Percentiles rank a stretch among this genome's conserved stretches.
phyloP scores from a whole-genome alignment of 2,329 filamentous ascomycete species.

The Septoria linicola region DNA sequence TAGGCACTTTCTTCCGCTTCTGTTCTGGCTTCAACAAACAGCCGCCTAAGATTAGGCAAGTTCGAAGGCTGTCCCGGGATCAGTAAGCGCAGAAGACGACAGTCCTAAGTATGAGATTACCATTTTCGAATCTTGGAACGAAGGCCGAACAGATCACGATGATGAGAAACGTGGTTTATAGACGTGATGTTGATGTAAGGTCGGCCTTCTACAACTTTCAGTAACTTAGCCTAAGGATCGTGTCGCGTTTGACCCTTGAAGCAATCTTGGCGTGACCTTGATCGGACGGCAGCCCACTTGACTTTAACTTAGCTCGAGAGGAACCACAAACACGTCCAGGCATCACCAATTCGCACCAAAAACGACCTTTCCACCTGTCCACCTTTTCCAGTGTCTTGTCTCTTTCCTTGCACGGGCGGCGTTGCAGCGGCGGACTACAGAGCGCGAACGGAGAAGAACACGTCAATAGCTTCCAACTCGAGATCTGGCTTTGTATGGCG shows the following conservation, averaged over 20 bases:
- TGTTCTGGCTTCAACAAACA: slow-evolving; percentile 91
- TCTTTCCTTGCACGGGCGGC: neutral
- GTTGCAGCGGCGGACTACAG: neutral
- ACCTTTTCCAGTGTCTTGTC: neutral
- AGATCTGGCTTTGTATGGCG: slow-evolving; percentile 19
- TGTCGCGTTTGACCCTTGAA: too few species aligned
- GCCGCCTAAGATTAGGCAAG: slow-evolving; percentile 88
- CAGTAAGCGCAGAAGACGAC: neutral
- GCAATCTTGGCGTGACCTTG: too few species aligned
- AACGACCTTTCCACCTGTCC: neutral
- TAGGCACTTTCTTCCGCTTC: slow-evolving; percentile 94
- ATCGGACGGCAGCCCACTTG: too few species aligned
- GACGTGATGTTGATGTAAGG: slow-evolving; percentile 6
- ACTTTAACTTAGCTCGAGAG: too few species aligned
- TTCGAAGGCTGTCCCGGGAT: slow-evolving; percentile 59
- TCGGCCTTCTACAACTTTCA: neutral
- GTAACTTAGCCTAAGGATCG: too few species aligned
- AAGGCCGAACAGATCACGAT: too few species aligned
- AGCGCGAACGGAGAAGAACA: slow-evolving; percentile 2
- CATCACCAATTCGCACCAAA: too few species aligned
- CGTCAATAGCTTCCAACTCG: slow-evolving; percentile 17
- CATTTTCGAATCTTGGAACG: slow-evolving; percentile 1
- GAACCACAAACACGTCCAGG: too few species aligned
- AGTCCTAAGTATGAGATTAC: neutral
- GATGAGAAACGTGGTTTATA: too few species aligned